phyloP scores from a whole-genome alignment of 495 filamentous ascomycete genomes.

The Immersiella caudata region DNA sequence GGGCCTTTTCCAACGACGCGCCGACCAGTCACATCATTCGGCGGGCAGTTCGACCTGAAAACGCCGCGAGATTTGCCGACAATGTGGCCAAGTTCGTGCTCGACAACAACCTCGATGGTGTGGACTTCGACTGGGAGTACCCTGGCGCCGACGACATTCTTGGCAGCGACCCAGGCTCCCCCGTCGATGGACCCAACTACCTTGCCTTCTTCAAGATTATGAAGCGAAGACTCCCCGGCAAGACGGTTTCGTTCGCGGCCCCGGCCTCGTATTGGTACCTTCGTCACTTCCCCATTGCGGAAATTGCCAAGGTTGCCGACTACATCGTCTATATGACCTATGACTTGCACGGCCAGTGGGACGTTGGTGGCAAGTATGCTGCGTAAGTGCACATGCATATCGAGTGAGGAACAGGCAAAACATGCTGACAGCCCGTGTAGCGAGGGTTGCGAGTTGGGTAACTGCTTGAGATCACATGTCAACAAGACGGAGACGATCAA shows the following conservation, averaged over 20 bases:
- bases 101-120: conserved; percentile 34
- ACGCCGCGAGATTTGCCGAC: conserved; percentile 25
- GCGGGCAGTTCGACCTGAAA: conserved; percentile 23
- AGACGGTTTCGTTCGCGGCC: conserved; percentile 31
- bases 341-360: conserved; percentile 32
- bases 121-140: conserved; percentile 42
- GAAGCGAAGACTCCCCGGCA: conserved; percentile 17
- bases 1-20: conserved; percentile 31
- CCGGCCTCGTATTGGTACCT: conserved; percentile 25
- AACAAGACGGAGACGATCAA: conserved; percentile 46
- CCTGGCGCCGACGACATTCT: conserved; percentile 36
- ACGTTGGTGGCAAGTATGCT: conserved; percentile 20
- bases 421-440: not conserved
- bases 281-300: conserved; percentile 4
- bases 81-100: conserved; percentile 32
- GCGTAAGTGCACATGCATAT: conserved; percentile 17
- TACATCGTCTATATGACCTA: conserved; percentile 40
- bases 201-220: conserved; percentile 21
- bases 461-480: conserved; percentile 47
- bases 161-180: conserved; percentile 24
- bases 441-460: conserved; percentile 40
- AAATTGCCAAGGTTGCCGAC: conserved; percentile 21
- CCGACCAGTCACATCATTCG: conserved; percentile 34
- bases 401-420: not conserved
- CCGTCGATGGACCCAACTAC: conserved; percentile 26